Base-by-base conservation (phyloP, 2,329 filamentous ascomycete genomes). In the Alternaria novae-zelandiae region DNA sequence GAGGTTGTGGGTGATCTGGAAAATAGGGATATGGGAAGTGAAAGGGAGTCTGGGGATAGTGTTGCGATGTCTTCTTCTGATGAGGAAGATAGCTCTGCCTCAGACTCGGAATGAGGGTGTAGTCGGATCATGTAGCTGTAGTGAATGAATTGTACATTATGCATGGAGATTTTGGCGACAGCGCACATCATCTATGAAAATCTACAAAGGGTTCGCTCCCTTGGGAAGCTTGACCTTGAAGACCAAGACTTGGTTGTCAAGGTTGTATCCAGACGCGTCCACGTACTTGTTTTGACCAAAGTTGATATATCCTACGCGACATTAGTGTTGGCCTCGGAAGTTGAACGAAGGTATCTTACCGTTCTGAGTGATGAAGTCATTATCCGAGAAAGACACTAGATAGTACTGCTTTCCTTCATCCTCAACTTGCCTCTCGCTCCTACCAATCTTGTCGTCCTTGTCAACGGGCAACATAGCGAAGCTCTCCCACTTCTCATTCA, bases 401-500 rank as follows among this genome's bases (percentile, higher is more conserved):
- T 88, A 92, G 77, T 88, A 92, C 78, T 91, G 88, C 74, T 91
- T 87, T 25, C 87, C 85, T 6, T 60, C 60, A 11, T 57, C 50
- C 59, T 86, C 83, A 21, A 78, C 74, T 43, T 79, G 76, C 2
- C 70, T 75, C 13, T 26, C 30, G 10, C 43, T 54, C 23, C 54
- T 57, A 6, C 62, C 59, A 36, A 61, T 60, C 72, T 79, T 76
- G 57, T 76, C 75, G 49, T 81, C 67, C 2, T 83, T 82, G 69
- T 88, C 83, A 1, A 79, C 75, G 3, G 89, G 89, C 3, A 88
- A 83, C 23, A 92, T 74, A 3, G 87, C 86, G 51, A 93, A 79
- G 20, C 86, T 87, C 81, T 94, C 91, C 91, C 91, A 93, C 74
- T 93, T 93, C 82, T 93, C 90, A 70, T 93, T 92, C 74, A 93